Percentiles rank a stretch among this genome's conserved stretches.
Evolutionary conservation across 768 basidiomycete species (phyloP).

Genomic region (Pilatotrama ljubarskyi): DNA sequence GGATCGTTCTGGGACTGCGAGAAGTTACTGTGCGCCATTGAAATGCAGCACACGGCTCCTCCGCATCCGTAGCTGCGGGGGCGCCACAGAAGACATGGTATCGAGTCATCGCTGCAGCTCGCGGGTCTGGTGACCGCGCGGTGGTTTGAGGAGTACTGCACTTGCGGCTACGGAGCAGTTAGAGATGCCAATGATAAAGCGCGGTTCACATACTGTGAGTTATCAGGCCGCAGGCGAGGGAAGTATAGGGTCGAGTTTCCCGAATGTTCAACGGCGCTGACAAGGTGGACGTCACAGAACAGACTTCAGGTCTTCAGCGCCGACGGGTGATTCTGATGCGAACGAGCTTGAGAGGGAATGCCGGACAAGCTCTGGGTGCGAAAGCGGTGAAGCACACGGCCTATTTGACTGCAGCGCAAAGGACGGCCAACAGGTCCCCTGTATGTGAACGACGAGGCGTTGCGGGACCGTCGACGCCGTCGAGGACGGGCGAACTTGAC

Average conservation of each 20-base stretch:
- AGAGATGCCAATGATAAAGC: background rate
- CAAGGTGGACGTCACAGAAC: background rate
- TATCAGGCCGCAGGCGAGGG: background rate
- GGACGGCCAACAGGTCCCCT: background rate
- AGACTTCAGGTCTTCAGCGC: background rate
- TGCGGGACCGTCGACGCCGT: background rate
- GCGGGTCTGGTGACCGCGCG: background rate
- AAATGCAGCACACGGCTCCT: conserved; percentile 37
- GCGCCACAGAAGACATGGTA: conserved; percentile 56
- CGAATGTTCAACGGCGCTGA: background rate
- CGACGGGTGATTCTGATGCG: no score
- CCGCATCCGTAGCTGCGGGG: conserved; percentile 36
- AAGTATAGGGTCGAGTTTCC: background rate
- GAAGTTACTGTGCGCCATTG: conserved; percentile 51
- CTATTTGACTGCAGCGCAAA: background rate
- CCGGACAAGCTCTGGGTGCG: no score
- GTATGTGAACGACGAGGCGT: background rate
- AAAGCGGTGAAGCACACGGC: background rate
- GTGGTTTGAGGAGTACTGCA: background rate
- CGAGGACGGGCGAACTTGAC: conserved; percentile 13
- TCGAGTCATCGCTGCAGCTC: conserved; percentile 4
- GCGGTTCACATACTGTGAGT: background rate
- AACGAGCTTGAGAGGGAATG: no score
- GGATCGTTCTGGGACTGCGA: background rate
- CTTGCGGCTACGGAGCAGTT: background rate